phyloP scores from a whole-genome alignment of 176 grass and related monocot genomes.

The Cenchrus americanus region DNA sequence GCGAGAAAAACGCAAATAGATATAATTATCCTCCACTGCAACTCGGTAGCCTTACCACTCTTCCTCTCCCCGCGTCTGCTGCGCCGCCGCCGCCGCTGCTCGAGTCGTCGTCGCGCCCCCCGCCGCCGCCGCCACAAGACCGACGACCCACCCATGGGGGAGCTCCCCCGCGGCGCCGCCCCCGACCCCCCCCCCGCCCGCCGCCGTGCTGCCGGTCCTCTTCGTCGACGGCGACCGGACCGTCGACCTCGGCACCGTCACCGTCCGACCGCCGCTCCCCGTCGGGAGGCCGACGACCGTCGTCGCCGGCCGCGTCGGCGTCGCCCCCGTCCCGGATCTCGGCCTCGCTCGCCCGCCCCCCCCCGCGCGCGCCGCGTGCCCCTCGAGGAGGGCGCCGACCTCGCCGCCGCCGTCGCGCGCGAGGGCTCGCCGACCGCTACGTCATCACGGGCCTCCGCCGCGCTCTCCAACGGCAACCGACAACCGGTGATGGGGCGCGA shows the following conservation, averaged over 20 bases:
- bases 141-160: constrained; percentile 56
- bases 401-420: constrained; percentile 56
- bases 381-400: constrained; percentile 65
- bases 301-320: constrained; percentile 59
- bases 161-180: not conserved
- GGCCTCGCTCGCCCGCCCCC: constrained; percentile 50
- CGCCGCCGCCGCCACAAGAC: not conserved
- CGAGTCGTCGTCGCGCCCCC: too few species aligned
- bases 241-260: constrained; percentile 69
- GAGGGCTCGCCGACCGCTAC: constrained; percentile 68
- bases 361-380: constrained; percentile 50
- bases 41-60: too few species aligned
- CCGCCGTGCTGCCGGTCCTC: constrained; percentile 52
- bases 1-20: too few species aligned
- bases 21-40: too few species aligned
- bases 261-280: constrained; percentile 50
- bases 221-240: constrained; percentile 68
- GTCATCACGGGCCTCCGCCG: constrained; percentile 58
- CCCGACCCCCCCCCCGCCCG: constrained; percentile 12
- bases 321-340: constrained; percentile 69
- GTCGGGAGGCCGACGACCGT: constrained; percentile 56
- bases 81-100: too few species aligned
- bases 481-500: too few species aligned
- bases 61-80: too few species aligned
- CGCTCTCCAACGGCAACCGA: too few species aligned